Conservation (phyloP, 345 rosid species). For the Raphanus sativus region DNA sequence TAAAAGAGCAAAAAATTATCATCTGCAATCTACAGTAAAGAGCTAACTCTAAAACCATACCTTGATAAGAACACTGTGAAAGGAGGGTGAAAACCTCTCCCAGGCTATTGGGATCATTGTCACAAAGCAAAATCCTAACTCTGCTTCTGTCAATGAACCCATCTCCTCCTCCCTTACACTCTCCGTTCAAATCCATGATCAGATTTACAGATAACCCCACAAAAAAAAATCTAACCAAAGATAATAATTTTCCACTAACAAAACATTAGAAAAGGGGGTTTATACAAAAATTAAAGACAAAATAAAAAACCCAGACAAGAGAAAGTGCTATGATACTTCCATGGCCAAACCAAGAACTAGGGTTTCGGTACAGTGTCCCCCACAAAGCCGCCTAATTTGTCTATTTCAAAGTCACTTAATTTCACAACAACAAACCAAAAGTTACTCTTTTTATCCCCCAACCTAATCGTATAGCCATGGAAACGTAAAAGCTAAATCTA, state of each 20-base stretch:
- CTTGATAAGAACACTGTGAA: constrained; percentile 87
- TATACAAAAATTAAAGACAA: not conserved
- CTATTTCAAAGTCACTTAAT: constrained; percentile 18
- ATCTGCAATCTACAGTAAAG: constrained; percentile 14
- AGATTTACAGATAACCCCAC: constrained; percentile 33
- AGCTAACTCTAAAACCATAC: constrained; percentile 37
- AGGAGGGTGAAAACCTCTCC: constrained; percentile 81
- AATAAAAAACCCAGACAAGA: not conserved
- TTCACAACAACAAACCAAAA: not conserved
- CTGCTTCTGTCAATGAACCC: constrained; percentile 93
- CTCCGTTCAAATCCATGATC: constrained; percentile 64
- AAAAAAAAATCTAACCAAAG: constrained; percentile 11
- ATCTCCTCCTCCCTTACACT: constrained; percentile 51
- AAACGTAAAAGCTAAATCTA: constrained; percentile 17
- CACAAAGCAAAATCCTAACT: constrained; percentile 96
- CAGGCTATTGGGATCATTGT: constrained; percentile 73
- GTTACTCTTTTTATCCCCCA: not conserved
- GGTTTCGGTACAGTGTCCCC: constrained; percentile 27
- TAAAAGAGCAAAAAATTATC: not conserved
- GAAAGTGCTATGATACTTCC: constrained; percentile 47
- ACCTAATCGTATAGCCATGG: constrained; percentile 18
- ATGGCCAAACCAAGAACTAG: constrained; percentile 29
- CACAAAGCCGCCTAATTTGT: constrained; percentile 23
- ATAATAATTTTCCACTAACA: constrained; percentile 11
- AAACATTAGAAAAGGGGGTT: not conserved